A percentile compares a stretch with the other conserved stretches of the same genome.
phyloP scores from a whole-genome alignment of 176 grass and related monocot genomes.

The Musa beccarii region DNA sequence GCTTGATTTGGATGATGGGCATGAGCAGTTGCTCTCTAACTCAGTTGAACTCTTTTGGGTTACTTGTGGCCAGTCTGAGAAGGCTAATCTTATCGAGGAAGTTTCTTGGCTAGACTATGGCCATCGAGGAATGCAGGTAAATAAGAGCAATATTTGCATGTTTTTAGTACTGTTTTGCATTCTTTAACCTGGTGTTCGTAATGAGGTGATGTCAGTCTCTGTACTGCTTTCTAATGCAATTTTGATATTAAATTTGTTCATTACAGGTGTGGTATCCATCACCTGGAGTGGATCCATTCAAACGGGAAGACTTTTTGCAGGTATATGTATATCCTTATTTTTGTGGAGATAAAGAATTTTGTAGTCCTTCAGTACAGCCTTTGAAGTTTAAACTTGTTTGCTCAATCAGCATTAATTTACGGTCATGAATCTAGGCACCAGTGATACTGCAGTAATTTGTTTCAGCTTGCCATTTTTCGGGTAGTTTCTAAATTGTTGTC shows the following conservation, averaged over 20 bases:
- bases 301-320: constrained; percentile 96
- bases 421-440: too few species aligned
- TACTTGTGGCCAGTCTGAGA: constrained; percentile 73
- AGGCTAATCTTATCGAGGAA: constrained; percentile 90
- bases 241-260: constrained; percentile 20
- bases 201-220: too few species aligned
- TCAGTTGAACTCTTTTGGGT: constrained; percentile 97
- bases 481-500: too few species aligned
- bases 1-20: constrained; percentile 91
- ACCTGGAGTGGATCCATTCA: constrained; percentile 74
- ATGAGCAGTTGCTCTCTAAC: constrained; percentile 77
- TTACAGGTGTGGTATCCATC: constrained; percentile 97
- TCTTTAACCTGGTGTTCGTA: not conserved
- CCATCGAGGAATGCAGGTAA: constrained; percentile 94
- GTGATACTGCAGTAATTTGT: too few species aligned
- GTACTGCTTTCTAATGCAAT: not conserved
- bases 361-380: too few species aligned
- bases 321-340: constrained; percentile 30
- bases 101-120: constrained; percentile 99
- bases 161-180: not conserved
- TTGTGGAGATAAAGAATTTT: not conserved
- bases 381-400: too few species aligned
- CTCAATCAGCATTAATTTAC: too few species aligned
- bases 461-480: too few species aligned
- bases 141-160: not conserved